These are phyloP conservation scores for Xylaria curta DNA, from an alignment of 495 filamentous ascomycete species.

Conservation along the genomic window DNA sequence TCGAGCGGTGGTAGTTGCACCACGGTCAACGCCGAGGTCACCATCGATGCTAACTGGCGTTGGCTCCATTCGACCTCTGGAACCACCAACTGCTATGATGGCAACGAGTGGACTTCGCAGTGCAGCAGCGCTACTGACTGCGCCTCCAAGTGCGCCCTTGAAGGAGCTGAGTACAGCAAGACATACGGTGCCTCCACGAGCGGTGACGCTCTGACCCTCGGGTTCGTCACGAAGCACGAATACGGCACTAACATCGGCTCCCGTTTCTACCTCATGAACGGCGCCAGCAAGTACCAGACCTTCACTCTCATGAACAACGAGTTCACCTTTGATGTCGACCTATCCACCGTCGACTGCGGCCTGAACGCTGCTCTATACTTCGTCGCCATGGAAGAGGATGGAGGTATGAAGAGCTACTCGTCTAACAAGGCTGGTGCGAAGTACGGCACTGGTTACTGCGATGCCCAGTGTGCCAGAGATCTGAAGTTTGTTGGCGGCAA, in stretches of 20 bases:
- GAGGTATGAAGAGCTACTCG: constrained; percentile 57
- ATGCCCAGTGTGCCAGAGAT: constrained; percentile 62
- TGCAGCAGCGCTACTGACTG: constrained; percentile 48
- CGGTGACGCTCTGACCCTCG: constrained; percentile 55
- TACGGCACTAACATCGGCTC: constrained; percentile 58
- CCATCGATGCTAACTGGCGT: constrained; percentile 61
- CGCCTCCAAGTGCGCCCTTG: constrained; percentile 54
- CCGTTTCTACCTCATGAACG: constrained; percentile 63
- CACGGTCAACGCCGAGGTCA: constrained; percentile 46
- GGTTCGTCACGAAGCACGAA: constrained; percentile 62
- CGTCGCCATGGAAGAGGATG: constrained; percentile 62
- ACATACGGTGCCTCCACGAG: constrained; percentile 58
- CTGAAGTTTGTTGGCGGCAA: constrained; percentile 60
- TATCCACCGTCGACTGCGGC: constrained; percentile 60
- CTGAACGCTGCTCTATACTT: constrained; percentile 68
- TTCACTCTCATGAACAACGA: constrained; percentile 63
- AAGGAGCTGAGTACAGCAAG: constrained; percentile 54
- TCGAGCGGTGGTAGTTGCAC: constrained; percentile 57
- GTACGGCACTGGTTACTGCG: constrained; percentile 67
- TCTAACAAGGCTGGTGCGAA: constrained; percentile 65
- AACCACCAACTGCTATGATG: constrained; percentile 57
- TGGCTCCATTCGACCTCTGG: constrained; percentile 50
- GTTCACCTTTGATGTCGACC: constrained; percentile 67
- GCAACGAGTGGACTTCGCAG: constrained; percentile 54
- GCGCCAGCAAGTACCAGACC: constrained; percentile 59